Evolutionary conservation across 192 early-diverging fungal genomes (phyloP).

Genomic region (Coemansia sp.): DNA sequence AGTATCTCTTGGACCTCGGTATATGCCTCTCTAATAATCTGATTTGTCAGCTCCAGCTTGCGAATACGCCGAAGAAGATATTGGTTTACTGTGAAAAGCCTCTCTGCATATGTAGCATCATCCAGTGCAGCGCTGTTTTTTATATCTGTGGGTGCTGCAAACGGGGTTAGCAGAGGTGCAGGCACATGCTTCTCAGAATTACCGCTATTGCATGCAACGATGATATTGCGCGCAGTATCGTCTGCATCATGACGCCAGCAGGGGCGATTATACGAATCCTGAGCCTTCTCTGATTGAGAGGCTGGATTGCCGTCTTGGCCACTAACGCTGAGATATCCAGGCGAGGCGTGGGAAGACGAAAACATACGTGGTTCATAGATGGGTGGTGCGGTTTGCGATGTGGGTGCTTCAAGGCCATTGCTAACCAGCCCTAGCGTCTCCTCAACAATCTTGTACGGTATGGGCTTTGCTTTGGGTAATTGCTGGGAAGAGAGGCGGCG

Average conservation of each 20-base stretch:
- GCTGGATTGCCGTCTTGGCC: background rate
- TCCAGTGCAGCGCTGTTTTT: slow-evolving; percentile 14
- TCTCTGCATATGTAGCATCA: slow-evolving; percentile 2
- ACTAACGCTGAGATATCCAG: background rate
- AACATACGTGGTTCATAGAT: background rate
- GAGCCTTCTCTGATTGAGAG: background rate
- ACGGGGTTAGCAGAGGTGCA: background rate
- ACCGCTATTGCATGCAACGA: background rate
- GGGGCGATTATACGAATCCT: background rate
- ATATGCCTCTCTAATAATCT: slow-evolving; percentile 51
- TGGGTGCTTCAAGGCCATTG: background rate
- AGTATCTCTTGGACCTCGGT: slow-evolving; percentile 48
- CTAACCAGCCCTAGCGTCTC: slow-evolving; percentile 18
- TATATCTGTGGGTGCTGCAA: background rate
- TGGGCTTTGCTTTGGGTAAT: background rate
- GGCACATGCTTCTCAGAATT: background rate
- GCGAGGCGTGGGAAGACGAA: background rate
- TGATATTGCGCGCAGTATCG: background rate
- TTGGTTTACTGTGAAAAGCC: slow-evolving; percentile 25
- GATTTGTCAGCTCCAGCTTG: slow-evolving; percentile 56
- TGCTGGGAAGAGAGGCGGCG: slow-evolving; percentile 1
- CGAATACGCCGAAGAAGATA: slow-evolving; percentile 48
- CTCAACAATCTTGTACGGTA: slow-evolving; percentile 13
- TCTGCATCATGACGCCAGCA: background rate
- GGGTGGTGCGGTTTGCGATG: background rate